Base-by-base conservation (phyloP, 2,329 filamentous ascomycete genomes). In the Rhytidhysteron rufulum region DNA sequence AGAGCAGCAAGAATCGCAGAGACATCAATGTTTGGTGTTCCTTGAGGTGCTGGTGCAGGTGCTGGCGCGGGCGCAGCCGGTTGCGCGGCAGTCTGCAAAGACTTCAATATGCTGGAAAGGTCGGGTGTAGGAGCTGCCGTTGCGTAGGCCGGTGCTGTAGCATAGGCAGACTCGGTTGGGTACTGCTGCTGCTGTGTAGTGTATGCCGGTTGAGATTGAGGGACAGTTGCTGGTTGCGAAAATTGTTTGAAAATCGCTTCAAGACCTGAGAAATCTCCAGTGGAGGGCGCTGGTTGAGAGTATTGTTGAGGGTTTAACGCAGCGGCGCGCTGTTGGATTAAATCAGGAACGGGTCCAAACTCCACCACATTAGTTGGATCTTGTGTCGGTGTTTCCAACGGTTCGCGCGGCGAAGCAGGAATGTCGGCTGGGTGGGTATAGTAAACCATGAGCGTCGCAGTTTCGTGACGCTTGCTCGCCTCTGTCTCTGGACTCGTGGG, bases 371-470 rank as follows among this genome's bases (percentile, higher is more conserved):
- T 31, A 5, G 40, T 49, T 6, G 42, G 39, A 9, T 62, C 58
- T 31, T 58, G 53, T 34, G 51, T 55, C 47, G 55, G 54, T 24
- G 65, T 56, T 40, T 73, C 64, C 2, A 57, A 38, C 11, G 70
- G 71, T 49, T 74, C 72, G 20, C 65, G 61, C 2, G 72, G 72
- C 40, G 63, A 68, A 0, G 69, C 52, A 9, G 72, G 72, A 37
- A 74, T 72, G 40, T 74, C 71, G 20, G 58, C 63, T 7, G 58
- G 52, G 39, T 66, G 58, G 6, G 60, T 55, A 49, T 75, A 75
- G 50, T 68, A 67, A 9, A 72, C 70, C 55, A 74, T 66, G 20
- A 75, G 54, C 17, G 66, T 74, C 34, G 62, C 62, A 20, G 65
- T 65, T 47, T 75, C 72, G 39, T 69, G 69, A 40, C 60, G 58